Evolutionary conservation across 225 moss, liverwort and hornwort genomes (phyloP).

Genomic region (Asterella californica): DNA sequence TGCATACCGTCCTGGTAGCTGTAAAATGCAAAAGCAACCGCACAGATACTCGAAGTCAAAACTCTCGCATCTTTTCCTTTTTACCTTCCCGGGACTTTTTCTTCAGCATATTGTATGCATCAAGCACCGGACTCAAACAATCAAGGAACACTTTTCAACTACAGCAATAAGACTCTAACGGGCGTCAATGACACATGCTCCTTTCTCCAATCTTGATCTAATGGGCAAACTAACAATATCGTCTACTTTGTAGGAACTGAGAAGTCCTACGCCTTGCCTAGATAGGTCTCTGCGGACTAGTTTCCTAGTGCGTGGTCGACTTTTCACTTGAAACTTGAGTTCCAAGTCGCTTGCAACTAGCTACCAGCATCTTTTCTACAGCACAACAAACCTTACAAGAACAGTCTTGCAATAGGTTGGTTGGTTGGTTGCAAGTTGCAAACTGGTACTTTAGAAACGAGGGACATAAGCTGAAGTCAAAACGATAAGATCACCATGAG

Average conservation of each 20-base stretch:
- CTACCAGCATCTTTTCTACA: no score
- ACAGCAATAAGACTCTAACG: background rate
- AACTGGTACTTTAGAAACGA: background rate
- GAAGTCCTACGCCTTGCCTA: no score
- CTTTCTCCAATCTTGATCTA: background rate
- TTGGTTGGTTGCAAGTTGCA: no score
- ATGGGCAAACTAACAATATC: background rate
- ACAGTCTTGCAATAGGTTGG: background rate
- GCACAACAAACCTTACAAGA: no score
- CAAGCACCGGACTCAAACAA: background rate
- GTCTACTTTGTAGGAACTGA: no score
- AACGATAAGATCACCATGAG: background rate
- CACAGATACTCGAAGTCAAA: background rate
- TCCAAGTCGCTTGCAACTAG: no score
- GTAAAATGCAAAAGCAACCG: slow-evolving; percentile 4
- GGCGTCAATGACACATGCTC: background rate
- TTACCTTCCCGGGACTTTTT: no score
- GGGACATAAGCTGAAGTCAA: background rate
- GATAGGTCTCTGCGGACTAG: no score
- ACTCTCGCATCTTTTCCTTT: background rate
- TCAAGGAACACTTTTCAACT: background rate
- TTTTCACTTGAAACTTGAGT: no score
- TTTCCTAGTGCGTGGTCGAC: no score
- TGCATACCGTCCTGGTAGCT: slow-evolving; percentile 55
- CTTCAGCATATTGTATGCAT: background rate